Conservation (phyloP, 192 early-diverging fungal genomes). For the Funneliformis mosseae region DNA sequence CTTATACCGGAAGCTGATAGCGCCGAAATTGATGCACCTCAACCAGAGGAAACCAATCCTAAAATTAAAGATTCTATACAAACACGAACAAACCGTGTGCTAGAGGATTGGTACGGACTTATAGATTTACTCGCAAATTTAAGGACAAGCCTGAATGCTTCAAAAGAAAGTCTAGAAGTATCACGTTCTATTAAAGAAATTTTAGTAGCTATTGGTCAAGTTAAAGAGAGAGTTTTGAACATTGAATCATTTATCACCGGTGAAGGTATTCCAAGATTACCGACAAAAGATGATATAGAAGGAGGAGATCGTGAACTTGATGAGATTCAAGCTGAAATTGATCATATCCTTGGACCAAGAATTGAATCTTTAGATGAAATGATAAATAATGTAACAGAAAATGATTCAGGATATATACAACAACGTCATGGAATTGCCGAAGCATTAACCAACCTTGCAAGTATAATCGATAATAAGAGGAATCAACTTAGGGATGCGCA, state of each 20-base stretch:
- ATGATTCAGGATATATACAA: constrained; percentile 35
- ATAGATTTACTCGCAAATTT: constrained; percentile 29
- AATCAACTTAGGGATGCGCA: constrained; percentile 40
- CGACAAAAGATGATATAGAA: constrained; percentile 32
- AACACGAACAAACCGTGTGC: constrained; percentile 33
- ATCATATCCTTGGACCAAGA: constrained; percentile 36
- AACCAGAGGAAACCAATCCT: constrained; percentile 24
- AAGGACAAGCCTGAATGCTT: constrained; percentile 27
- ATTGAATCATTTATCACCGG: constrained; percentile 32
- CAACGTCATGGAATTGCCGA: constrained; percentile 46
- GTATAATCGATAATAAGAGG: constrained; percentile 44
- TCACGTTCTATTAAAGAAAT: constrained; percentile 29
- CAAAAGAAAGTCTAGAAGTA: constrained; percentile 30
- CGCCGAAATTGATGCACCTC: constrained; percentile 20
- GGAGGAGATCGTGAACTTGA: constrained; percentile 19
- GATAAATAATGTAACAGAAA: constrained; percentile 29
- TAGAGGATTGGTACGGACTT: constrained; percentile 41
- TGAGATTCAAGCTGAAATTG: constrained; percentile 36
- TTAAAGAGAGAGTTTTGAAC: constrained; percentile 33
- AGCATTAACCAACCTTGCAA: constrained; percentile 37
- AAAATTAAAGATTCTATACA: constrained; percentile 31
- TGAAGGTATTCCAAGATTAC: constrained; percentile 9
- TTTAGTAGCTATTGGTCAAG: constrained; percentile 21
- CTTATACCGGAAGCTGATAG: constrained; percentile 4
- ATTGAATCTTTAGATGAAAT: constrained; percentile 41